These are phyloP conservation scores for Coniochaeta pulveracea DNA, from an alignment of 2,329 filamentous ascomycete species.

Conservation along the genomic window DNA sequence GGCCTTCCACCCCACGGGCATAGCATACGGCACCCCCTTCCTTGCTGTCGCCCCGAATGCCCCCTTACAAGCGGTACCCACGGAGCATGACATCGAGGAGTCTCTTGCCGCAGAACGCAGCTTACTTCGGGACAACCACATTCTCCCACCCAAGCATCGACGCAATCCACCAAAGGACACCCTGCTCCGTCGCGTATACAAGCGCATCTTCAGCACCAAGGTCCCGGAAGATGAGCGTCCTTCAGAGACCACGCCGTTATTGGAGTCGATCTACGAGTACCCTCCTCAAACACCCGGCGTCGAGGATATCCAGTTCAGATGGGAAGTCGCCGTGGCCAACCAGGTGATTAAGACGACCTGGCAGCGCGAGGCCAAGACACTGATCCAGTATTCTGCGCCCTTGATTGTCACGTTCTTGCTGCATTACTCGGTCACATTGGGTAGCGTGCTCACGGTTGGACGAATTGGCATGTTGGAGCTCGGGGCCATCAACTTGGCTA, in stretches of 20 bases:
- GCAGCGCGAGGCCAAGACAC: conserved; percentile 32
- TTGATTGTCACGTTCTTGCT: conserved; percentile 27
- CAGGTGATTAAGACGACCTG: conserved; percentile 59
- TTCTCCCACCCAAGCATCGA: conserved; percentile 50
- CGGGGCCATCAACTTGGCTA: conserved; percentile 44
- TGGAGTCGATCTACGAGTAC: not conserved
- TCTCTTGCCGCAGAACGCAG: conserved; percentile 32
- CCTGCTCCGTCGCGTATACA: conserved; percentile 26
- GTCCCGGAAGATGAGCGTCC: conserved; percentile 31
- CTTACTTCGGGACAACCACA: conserved; percentile 52
- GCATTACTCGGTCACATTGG: conserved; percentile 49
- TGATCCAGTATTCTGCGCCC: conserved; percentile 42
- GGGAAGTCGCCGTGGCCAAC: conserved; percentile 55
- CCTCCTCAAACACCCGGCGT: conserved; percentile 16
- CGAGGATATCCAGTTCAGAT: conserved; percentile 42
- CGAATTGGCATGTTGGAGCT: conserved; percentile 45
- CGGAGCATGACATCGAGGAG: conserved; percentile 20
- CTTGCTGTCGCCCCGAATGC: conserved; percentile 2
- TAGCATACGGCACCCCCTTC: conserved; percentile 1
- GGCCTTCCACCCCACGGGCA: conserved; percentile 3
- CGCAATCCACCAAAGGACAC: conserved; percentile 16
- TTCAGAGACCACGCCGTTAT: conserved; percentile 5
- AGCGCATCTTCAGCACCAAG: conserved; percentile 43
- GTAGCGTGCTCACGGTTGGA: conserved; percentile 47
- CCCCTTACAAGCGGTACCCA: not conserved